phyloP scores from a whole-genome alignment of 106 monocot genomes.

The Dioscorea dumetorum region DNA sequence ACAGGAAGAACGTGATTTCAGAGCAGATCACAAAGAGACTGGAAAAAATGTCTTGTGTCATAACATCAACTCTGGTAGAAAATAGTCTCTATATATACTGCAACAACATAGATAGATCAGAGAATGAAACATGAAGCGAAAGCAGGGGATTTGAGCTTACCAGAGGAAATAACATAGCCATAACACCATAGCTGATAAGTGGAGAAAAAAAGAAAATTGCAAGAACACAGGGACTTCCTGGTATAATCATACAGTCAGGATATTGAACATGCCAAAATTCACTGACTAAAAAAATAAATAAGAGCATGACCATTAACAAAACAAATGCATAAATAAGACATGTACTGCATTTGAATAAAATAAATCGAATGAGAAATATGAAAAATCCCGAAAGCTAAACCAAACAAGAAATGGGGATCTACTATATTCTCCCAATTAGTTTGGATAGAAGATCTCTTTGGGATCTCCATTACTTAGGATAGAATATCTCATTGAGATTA shows the following conservation, averaged over 20 bases:
- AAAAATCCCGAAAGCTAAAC: background rate
- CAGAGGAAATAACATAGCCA: constrained; percentile 95
- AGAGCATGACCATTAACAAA: background rate
- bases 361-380: background rate
- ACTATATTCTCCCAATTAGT: no score
- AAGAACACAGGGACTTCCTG: constrained; percentile 93
- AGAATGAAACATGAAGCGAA: background rate
- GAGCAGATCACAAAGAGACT: background rate
- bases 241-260: constrained; percentile 12
- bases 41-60: background rate
- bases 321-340: background rate
- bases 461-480: no score
- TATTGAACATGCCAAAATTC: background rate
- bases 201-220: constrained; percentile 82
- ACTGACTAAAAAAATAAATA: background rate
- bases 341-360: background rate
- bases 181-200: constrained; percentile 86
- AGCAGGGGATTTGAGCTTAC: constrained; percentile 25
- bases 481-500: no score
- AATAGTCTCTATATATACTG: background rate
- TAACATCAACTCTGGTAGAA: background rate
- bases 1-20: background rate
- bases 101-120: background rate
- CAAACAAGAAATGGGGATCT: no score
- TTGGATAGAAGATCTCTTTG: no score